A percentile compares a stretch with the other conserved stretches of the same genome.
Evolutionary conservation across 1,284 basidiomycete species (phyloP).

Genomic region (Ustilago bromivora): DNA sequence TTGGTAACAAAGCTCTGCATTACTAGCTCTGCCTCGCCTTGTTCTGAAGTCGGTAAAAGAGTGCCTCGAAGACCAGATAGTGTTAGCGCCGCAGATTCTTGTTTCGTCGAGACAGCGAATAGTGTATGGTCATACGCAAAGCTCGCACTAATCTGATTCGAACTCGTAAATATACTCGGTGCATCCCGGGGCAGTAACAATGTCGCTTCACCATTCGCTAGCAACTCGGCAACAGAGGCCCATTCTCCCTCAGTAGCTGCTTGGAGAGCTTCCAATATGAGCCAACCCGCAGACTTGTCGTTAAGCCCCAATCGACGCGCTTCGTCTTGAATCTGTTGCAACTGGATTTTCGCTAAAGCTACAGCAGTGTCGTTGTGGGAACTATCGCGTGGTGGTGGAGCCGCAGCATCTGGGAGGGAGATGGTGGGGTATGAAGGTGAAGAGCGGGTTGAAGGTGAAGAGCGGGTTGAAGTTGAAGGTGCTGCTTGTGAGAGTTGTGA

Average conservation of each 20-base stretch:
- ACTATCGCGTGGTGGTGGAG: slow-evolving; percentile 8
- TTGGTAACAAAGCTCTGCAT: slow-evolving; percentile 24
- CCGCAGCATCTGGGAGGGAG: slow-evolving; percentile 10
- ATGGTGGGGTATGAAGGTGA: slow-evolving; percentile 32
- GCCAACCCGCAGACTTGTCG: slow-evolving; percentile 36
- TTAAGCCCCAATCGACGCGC: slow-evolving; percentile 29
- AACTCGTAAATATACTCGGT: slow-evolving; percentile 67
- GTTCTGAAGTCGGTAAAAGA: slow-evolving; percentile 68
- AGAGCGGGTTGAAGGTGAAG: neutral
- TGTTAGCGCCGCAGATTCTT: slow-evolving; percentile 72
- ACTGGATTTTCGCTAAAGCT: slow-evolving; percentile 19
- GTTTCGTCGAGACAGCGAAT: slow-evolving; percentile 71
- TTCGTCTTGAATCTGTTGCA: slow-evolving; percentile 32
- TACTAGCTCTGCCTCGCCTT: slow-evolving; percentile 32
- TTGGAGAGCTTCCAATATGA: slow-evolving; percentile 78
- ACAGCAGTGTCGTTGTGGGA: slow-evolving; percentile 9
- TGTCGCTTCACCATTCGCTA: slow-evolving; percentile 79
- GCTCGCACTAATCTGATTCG: slow-evolving; percentile 24
- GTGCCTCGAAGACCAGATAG: slow-evolving; percentile 83
- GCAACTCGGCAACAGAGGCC: slow-evolving; percentile 78
- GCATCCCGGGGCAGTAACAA: slow-evolving; percentile 80
- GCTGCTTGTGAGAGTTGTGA: slow-evolving; percentile 5
- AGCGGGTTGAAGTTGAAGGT: neutral
- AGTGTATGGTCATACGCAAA: slow-evolving; percentile 75
- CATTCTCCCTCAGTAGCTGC: slow-evolving; percentile 80